phyloP scores from a whole-genome alignment of 1,139 yeast genomes.

The Taphrina deformans region DNA sequence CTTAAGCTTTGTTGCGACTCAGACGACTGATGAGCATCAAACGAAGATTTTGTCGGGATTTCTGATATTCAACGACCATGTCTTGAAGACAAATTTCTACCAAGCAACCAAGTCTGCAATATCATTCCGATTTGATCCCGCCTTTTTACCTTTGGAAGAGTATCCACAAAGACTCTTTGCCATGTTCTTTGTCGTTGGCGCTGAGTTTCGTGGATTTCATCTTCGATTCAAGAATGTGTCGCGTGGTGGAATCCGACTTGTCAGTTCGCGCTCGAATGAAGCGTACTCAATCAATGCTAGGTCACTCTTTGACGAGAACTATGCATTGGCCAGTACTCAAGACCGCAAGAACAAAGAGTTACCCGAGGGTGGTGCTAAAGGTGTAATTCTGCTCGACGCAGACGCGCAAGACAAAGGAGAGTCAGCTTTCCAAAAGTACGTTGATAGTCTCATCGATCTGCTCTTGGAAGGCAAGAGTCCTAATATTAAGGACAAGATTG shows the following conservation, averaged over 20 bases:
- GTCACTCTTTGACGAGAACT: conserved; percentile 91
- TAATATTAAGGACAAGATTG: conserved; percentile 79
- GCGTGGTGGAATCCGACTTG: conserved; percentile 97
- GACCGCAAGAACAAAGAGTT: conserved; percentile 97
- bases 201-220: conserved; percentile 96
- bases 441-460: conserved; percentile 85
- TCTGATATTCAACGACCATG: conserved; percentile 77
- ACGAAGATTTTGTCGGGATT: conserved; percentile 78
- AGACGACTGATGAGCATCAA: conserved; percentile 77
- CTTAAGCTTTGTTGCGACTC: conserved; percentile 57
- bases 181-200: conserved; percentile 92
- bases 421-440: conserved; percentile 87
- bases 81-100: conserved; percentile 91
- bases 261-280: conserved; percentile 79
- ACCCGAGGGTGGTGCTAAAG: conserved; percentile 99
- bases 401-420: conserved; percentile 79
- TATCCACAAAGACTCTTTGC: conserved; percentile 93
- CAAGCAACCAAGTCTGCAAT: conserved; percentile 92
- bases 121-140: conserved; percentile 85
- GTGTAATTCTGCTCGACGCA: conserved; percentile 80
- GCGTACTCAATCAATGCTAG: conserved; percentile 83
- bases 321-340: conserved; percentile 92
- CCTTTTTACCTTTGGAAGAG: conserved; percentile 77
- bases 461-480: conserved; percentile 69
- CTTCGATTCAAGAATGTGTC: conserved; percentile 96